phyloP scores from a whole-genome alignment of 2,329 filamentous ascomycete species.

The Fusarium cicatricum region DNA sequence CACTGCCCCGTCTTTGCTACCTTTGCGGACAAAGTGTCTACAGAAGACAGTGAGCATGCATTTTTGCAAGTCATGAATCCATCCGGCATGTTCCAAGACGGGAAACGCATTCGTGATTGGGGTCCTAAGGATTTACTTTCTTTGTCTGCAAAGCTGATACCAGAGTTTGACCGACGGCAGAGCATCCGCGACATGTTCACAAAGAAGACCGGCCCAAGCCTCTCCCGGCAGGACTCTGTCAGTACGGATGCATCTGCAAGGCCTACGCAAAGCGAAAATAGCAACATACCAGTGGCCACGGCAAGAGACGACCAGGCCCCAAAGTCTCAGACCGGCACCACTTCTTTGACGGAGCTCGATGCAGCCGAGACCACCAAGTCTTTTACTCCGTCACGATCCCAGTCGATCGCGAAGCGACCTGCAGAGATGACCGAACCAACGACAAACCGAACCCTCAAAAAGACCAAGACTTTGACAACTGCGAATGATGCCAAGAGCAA shows the following conservation, averaged over 20 bases:
- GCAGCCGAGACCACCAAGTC: neutral
- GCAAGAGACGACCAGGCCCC: neutral
- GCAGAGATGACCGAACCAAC: slow-evolving; percentile 14
- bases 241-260: slow-evolving; percentile 1
- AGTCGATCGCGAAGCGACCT: slow-evolving; percentile 26
- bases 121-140: slow-evolving; percentile 71
- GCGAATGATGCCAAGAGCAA: slow-evolving; percentile 45
- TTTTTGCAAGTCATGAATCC: slow-evolving; percentile 83
- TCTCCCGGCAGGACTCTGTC: slow-evolving; percentile 5
- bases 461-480: slow-evolving; percentile 35
- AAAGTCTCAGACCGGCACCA: neutral
- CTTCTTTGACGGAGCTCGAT: neutral
- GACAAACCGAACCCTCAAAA: slow-evolving; percentile 33
- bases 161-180: slow-evolving; percentile 84
- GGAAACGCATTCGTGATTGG: slow-evolving; percentile 72
- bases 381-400: slow-evolving; percentile 2
- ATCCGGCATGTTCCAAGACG: slow-evolving; percentile 72
- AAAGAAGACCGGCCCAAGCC: slow-evolving; percentile 39
- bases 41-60: slow-evolving; percentile 58
- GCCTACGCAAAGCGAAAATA: neutral
- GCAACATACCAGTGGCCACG: neutral
- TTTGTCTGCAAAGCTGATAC: slow-evolving; percentile 82
- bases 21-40: slow-evolving; percentile 68
- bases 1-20: slow-evolving; percentile 92
- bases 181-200: slow-evolving; percentile 95